phyloP scores from a whole-genome alignment of 176 grass and related monocot genomes.

The Carex parvula region DNA sequence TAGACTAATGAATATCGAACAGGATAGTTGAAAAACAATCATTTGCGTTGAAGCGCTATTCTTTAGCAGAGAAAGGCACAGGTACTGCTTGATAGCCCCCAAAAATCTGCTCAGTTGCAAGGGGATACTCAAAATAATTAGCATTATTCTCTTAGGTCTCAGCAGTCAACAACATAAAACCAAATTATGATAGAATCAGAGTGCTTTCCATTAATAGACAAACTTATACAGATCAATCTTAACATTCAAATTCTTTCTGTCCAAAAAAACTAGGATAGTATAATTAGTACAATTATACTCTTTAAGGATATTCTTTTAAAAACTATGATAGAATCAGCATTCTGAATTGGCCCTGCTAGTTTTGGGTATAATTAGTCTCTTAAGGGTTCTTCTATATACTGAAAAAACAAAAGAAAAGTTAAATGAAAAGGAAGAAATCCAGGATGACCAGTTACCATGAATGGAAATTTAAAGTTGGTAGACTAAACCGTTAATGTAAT shows the following conservation, averaged over 20 bases:
- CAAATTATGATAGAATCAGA: not conserved
- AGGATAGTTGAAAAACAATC: slow-evolving; percentile 98
- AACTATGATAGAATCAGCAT: not conserved
- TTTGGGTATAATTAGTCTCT: not conserved
- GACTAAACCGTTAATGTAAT: not conserved
- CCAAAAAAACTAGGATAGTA: not conserved
- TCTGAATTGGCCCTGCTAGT: not conserved
- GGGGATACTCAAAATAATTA: not conserved
- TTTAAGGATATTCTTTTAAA: too few relatives aligned
- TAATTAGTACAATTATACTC: too few relatives aligned
- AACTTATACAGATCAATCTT: slow-evolving; percentile 1
- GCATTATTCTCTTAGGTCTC: not conserved
- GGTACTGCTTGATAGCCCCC: slow-evolving; percentile 97
- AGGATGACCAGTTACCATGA: not conserved
- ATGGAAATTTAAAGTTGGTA: not conserved
- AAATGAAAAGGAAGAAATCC: not conserved
- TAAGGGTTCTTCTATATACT: not conserved
- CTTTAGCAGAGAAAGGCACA: slow-evolving; percentile 95
- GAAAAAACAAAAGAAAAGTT: not conserved
- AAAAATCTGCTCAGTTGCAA: slow-evolving; percentile 76
- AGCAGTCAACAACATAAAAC: not conserved
- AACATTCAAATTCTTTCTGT: not conserved
- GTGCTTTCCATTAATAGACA: not conserved
- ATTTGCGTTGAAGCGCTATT: slow-evolving; percentile 94
- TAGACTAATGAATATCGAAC: slow-evolving; percentile 99